Evolutionary conservation across 331 rosid genomes (phyloP).

Genomic region (Quercus tomentella): DNA sequence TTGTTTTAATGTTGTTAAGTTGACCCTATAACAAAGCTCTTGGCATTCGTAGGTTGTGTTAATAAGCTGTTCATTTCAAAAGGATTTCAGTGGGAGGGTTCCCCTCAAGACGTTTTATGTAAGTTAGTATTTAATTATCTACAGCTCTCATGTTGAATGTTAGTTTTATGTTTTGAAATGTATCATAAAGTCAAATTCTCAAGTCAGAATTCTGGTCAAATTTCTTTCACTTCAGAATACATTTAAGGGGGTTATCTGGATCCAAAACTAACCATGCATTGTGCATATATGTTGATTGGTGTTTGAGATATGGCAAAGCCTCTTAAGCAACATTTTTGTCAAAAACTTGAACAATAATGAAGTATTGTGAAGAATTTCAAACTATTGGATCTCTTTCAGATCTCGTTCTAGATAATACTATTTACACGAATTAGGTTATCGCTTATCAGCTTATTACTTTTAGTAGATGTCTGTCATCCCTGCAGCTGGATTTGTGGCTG

Average conservation of each 20-base stretch:
- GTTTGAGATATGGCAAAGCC: neutral
- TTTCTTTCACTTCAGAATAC: neutral
- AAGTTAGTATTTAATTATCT: constrained; percentile 30
- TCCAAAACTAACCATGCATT: neutral
- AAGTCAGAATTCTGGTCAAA: neutral
- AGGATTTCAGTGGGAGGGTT: constrained; percentile 42
- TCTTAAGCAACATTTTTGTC: neutral
- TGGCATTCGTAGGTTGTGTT: constrained; percentile 47
- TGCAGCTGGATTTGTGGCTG: neutral
- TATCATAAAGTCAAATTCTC: neutral
- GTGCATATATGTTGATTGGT: neutral
- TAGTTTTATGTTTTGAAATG: neutral
- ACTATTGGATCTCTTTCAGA: neutral
- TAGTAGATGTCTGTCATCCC: neutral
- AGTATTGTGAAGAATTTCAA: neutral
- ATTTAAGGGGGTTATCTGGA: neutral
- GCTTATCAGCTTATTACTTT: neutral
- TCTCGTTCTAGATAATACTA: neutral
- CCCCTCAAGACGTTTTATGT: constrained; percentile 57
- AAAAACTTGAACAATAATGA: neutral
- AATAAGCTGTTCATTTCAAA: constrained; percentile 43
- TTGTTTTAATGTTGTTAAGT: constrained; percentile 7
- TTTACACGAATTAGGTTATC: neutral
- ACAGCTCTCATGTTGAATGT: constrained; percentile 1
- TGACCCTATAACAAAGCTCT: constrained; percentile 21